Evolutionary conservation across 1,284 basidiomycete species (phyloP), one percentile per base, ranked within the genome.

Genomic region (Rhodotorula sp.): DNA sequence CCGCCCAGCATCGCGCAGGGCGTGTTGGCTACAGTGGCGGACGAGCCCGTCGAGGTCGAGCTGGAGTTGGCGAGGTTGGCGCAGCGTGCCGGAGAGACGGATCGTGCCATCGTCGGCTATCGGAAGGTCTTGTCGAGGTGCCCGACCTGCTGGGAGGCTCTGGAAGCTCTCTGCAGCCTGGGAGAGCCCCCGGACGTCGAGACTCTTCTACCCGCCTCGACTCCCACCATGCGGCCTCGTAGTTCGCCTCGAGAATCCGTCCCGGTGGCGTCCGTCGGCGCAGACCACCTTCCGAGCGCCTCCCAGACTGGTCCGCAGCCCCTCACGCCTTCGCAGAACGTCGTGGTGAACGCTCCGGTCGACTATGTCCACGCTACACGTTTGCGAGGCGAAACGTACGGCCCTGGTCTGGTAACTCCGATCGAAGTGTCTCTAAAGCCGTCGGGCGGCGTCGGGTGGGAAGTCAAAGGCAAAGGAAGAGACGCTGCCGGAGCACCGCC

Each of bases 81-180:
- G 48, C 76, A 87, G 78, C 89, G 88, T 80, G 90, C 89, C 59
- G 91, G 91, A 79, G 84, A 89, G 67, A 85, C 85, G 4, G 88
- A 89, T 65, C 85, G 86, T 73, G 93, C 94, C 22, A 83, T 85
- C 42, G 80, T 83, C 64, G 88, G 88, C 78, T 95, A 91, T 79
- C 84, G 85, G 49, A 85, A 87, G 69, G 91, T 92, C 20, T 83
- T 96, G 66, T 80, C 82, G 22, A 80, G 89, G 60, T 89, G 93
- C 79, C 90, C 91, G 30, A 87, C 91, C 81, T 82, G 94, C 60
- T 96, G 93, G 93, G 94, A 97, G 80, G 94, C 94, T 1, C 92
- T 95, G 79, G 90, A 92, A 75, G 93, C 91, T 0, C 81, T 97
- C 42, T 96, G 93, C 79, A 83, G 87, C 62, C 82, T 92, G 53